phyloP scores from a whole-genome alignment of 768 basidiomycete species.

The Suillus placidus region DNA sequence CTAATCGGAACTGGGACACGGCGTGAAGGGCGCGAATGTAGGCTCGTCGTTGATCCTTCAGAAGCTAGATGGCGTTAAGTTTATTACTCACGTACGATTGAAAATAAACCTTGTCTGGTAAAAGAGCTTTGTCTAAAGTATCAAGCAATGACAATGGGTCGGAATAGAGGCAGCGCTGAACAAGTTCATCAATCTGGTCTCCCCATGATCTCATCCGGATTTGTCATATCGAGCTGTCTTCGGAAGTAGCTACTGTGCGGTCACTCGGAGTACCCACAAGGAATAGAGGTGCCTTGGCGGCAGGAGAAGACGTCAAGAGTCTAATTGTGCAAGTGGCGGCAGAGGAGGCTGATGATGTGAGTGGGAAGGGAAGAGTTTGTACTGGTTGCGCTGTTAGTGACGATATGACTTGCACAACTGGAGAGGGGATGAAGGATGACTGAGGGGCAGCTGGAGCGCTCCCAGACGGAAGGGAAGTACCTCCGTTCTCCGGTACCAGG shows the following conservation, averaged over 20 bases:
- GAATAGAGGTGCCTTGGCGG: conserved; percentile 56
- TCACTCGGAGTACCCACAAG: conserved; percentile 77
- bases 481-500: conserved; percentile 44
- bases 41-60: conserved; percentile 55
- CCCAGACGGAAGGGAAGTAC: conserved; percentile 25
- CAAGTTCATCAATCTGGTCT: conserved; percentile 84
- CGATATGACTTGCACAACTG: conserved; percentile 71
- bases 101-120: conserved; percentile 67
- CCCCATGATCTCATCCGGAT: conserved; percentile 73
- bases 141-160: conserved; percentile 84
- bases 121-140: conserved; percentile 56
- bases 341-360: conserved; percentile 30
- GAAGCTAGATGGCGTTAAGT: conserved; percentile 10
- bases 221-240: conserved; percentile 82
- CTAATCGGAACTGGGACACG: conserved; percentile 70
- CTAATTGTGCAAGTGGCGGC: conserved; percentile 56
- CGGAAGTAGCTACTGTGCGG: conserved; percentile 57
- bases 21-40: conserved; percentile 76
- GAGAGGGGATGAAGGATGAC: conserved; percentile 48
- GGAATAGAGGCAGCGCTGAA: conserved; percentile 63
- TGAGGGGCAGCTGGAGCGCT: conserved; percentile 28
- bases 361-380: conserved; percentile 67
- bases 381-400: conserved; percentile 62
- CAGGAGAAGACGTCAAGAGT: conserved; percentile 60
- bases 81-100: conserved; percentile 5